Conservation (phyloP, 306 rosid genomes). For the Fragaria ananassa region DNA sequence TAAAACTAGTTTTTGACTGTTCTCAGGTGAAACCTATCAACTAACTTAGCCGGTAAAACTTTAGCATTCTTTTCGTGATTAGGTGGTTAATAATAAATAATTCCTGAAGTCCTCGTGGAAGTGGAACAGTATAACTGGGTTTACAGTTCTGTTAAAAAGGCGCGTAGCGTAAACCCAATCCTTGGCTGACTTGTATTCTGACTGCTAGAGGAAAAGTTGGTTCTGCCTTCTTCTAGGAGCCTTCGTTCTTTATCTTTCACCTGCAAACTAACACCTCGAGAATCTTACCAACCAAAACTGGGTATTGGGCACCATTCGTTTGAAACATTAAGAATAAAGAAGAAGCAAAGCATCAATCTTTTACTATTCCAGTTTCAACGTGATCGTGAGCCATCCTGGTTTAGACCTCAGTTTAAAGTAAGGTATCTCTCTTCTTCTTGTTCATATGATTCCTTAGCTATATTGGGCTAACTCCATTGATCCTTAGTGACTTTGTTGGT, state of each 20-base stretch:
- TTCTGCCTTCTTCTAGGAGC: not conserved
- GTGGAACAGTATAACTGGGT: not conserved
- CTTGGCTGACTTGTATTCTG: not conserved
- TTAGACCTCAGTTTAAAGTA: slow-evolving; percentile 41
- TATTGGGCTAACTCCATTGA: slow-evolving; percentile 11
- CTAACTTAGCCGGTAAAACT: not conserved
- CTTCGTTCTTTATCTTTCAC: not conserved
- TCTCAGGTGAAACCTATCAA: no score
- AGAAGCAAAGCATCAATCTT: slow-evolving; percentile 54
- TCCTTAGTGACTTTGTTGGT: no score
- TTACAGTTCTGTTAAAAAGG: not conserved
- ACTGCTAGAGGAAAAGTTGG: not conserved
- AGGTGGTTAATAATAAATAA: not conserved
- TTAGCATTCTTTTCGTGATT: not conserved
- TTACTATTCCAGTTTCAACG: slow-evolving; percentile 22
- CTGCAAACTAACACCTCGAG: slow-evolving; percentile 5
- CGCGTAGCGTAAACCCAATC: not conserved
- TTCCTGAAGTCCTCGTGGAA: not conserved
- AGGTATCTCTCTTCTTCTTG: slow-evolving; percentile 46
- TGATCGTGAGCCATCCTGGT: not conserved
- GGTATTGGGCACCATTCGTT: not conserved
- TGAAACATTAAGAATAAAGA: not conserved
- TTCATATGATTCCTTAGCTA: slow-evolving; percentile 14
- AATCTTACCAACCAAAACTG: not conserved
- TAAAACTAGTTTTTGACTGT: no score